Percentiles rank a stretch among this genome's conserved stretches.
These are phyloP conservation scores for Cetraspora pellucida DNA, from an alignment of 192 early-diverging fungal species.

Conservation along the genomic window DNA sequence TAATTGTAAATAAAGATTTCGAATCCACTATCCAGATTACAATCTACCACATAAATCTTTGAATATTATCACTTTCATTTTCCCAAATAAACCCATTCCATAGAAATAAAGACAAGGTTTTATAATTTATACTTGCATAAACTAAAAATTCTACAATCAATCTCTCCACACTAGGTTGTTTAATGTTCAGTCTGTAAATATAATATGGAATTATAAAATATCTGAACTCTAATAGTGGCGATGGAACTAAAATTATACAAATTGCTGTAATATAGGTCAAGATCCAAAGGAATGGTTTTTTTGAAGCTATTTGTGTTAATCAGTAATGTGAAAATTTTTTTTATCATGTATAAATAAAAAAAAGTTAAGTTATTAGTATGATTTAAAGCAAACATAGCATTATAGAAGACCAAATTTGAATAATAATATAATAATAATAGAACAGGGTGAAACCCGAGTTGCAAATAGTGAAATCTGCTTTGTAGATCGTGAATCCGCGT, in stretches of 20 bases:
- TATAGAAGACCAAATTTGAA: no score
- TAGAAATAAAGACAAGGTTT: constrained; percentile 79
- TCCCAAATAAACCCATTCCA: constrained; percentile 75
- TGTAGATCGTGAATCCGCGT: no score
- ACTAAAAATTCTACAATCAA: constrained; percentile 49
- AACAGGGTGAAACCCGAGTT: no score
- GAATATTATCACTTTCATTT: constrained; percentile 63
- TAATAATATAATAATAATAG: no score
- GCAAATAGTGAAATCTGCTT: no score
- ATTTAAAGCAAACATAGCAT: no score
- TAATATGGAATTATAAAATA: constrained; percentile 92
- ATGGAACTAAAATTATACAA: constrained; percentile 76
- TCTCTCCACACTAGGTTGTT: constrained; percentile 33
- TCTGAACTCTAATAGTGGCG: constrained; percentile 91
- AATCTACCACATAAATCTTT: constrained; percentile 94
- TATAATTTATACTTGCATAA: constrained; percentile 61
- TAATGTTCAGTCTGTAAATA: constrained; percentile 71
- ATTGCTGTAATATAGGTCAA: constrained; percentile 57
- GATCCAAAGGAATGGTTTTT: constrained; percentile 56
- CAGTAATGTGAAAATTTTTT: not conserved
- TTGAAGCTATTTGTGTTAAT: constrained; percentile 36
- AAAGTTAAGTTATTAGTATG: no score
- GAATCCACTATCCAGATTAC: no score
- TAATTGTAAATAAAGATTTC: no score
- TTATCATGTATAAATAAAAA: no score